phyloP scores from a whole-genome alignment of 805 yeast genomes.

The Nakazawaea wickerhamii region DNA sequence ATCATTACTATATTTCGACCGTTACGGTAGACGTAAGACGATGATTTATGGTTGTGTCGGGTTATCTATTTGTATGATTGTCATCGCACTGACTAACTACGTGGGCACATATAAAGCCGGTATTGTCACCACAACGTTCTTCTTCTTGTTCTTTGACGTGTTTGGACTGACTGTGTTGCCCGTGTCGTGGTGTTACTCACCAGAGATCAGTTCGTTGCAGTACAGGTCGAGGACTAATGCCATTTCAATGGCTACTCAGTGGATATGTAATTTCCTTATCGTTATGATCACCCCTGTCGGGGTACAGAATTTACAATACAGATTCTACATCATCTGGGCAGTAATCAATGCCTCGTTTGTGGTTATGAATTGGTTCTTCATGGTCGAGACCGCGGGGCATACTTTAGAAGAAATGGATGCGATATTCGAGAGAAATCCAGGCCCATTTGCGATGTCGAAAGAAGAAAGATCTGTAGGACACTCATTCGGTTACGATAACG shows the following conservation, averaged over 20 bases:
- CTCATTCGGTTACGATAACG: conserved; percentile 9
- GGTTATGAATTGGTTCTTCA: conserved; percentile 37
- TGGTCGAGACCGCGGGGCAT: conserved; percentile 44
- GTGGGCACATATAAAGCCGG: conserved; percentile 19
- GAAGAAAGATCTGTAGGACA: conserved; percentile 8
- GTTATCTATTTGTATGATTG: conserved; percentile 32
- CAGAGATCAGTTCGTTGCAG: conserved; percentile 56
- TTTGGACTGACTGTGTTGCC: conserved; percentile 54
- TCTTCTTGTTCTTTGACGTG: conserved; percentile 48
- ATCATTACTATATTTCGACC: conserved; percentile 33
- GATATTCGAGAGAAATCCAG: conserved; percentile 17
- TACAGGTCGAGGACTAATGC: conserved; percentile 59
- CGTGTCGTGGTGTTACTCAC: conserved; percentile 60
- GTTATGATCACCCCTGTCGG: conserved; percentile 64
- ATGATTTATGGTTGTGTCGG: conserved; percentile 24
- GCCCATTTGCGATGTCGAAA: conserved; percentile 7
- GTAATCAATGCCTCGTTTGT: conserved; percentile 41
- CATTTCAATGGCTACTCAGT: conserved; percentile 58
- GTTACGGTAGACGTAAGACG: conserved; percentile 26
- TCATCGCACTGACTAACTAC: conserved; percentile 28
- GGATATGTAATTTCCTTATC: conserved; percentile 60
- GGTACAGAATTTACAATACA: conserved; percentile 21
- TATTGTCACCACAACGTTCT: conserved; percentile 26
- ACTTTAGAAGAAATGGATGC: conserved; percentile 42
- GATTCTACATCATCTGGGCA: conserved; percentile 12